A percentile compares a stretch with the other conserved stretches of the same genome.
Evolutionary conservation across 2,329 filamentous ascomycete genomes (phyloP).

Genomic region (Clonostachys byssicola): DNA sequence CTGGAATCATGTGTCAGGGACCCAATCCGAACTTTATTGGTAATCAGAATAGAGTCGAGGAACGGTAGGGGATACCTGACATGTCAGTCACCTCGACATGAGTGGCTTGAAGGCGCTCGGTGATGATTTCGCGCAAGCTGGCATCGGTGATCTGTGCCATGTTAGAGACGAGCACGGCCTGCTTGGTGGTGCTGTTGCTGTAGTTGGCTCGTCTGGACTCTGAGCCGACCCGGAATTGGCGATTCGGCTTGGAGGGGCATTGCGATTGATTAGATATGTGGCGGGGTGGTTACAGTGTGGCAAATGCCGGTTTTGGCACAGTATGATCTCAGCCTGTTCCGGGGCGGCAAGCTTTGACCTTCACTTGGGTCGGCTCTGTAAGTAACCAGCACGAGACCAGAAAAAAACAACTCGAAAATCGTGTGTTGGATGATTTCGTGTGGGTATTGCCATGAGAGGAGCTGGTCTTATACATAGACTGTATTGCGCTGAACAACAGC

Average conservation of each 20-base stretch:
- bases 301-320: slow-evolving; percentile 8
- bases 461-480: background rate
- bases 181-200: too few relatives aligned
- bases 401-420: background rate
- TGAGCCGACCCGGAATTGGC: too few relatives aligned
- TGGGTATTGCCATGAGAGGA: background rate
- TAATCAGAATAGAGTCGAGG: slow-evolving; percentile 4
- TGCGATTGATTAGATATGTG: slow-evolving; percentile 31
- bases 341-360: background rate
- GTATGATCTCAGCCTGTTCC: slow-evolving; percentile 24
- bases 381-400: background rate
- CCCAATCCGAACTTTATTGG: background rate
- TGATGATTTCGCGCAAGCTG: slow-evolving; percentile 64
- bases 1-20: slow-evolving; percentile 21
- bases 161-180: too few relatives aligned
- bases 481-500: background rate
- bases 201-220: too few relatives aligned
- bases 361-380: background rate
- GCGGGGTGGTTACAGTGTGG: background rate
- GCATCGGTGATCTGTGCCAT: slow-evolving; percentile 64
- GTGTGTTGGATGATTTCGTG: background rate
- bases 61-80: slow-evolving; percentile 60
- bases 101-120: slow-evolving; percentile 64
- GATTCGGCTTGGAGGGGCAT: slow-evolving; percentile 5
- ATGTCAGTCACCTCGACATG: slow-evolving; percentile 89